A percentile compares a stretch with the other conserved stretches of the same genome.
Conservation (phyloP, 2,329 filamentous ascomycete species). For the Myriosclerotinia duriaeana region DNA sequence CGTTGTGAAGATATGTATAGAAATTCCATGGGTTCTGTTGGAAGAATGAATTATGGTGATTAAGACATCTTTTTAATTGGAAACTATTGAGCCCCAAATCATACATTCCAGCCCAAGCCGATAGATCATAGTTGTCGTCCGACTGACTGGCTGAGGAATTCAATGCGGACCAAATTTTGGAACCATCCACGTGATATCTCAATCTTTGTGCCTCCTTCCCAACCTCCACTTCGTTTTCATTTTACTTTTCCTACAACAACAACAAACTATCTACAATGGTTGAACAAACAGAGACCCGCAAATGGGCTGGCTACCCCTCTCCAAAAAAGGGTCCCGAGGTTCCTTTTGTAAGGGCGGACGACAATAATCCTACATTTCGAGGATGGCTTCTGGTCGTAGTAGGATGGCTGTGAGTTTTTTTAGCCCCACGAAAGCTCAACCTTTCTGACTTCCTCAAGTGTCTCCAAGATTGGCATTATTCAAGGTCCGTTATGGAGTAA, state of each 20-base stretch:
- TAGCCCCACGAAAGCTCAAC: background rate
- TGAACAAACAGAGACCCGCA: background rate
- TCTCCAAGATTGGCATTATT: slow-evolving; percentile 59
- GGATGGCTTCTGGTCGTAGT: slow-evolving; percentile 63
- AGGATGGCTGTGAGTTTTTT: slow-evolving; percentile 55
- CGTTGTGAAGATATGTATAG: background rate
- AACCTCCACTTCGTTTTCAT: slow-evolving; percentile 10
- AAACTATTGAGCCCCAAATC: background rate
- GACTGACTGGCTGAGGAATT: background rate
- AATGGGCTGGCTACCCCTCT: slow-evolving; percentile 33
- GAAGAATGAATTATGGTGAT: background rate
- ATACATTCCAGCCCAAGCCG: background rate
- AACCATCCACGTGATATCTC: background rate
- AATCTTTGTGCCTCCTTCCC: background rate
- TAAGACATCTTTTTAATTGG: background rate
- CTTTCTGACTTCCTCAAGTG: slow-evolving; percentile 38
- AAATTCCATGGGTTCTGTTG: background rate
- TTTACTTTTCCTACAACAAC: background rate
- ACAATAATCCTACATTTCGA: slow-evolving; percentile 68
- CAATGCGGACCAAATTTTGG: background rate
- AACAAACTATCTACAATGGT: slow-evolving; percentile 5
- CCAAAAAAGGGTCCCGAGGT: slow-evolving; percentile 37
- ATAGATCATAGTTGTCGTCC: background rate
- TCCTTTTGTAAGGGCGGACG: slow-evolving; percentile 49
- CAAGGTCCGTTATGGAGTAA: slow-evolving; percentile 69